Base-by-base conservation (phyloP, 352 stramenopile species). In the Globisporangium splendens region DNA sequence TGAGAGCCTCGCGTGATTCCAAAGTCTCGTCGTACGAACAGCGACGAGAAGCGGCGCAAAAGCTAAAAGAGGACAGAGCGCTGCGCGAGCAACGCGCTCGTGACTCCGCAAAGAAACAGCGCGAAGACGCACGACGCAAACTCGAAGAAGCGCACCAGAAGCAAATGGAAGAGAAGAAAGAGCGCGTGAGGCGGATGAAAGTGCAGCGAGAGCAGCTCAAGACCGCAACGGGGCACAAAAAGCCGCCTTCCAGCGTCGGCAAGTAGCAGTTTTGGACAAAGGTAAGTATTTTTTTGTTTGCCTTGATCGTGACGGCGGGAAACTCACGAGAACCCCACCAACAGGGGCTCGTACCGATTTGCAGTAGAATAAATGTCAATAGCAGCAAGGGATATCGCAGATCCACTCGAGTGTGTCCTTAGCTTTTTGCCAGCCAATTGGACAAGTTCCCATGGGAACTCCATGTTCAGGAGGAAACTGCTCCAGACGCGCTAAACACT, bases 1-100 rank as follows among this genome's bases (percentile, higher is more conserved):
- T 75, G 60, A 55, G 74, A 52, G 20, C 62, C 54, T 46, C 59
- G 54, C 22, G 59, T 15, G 49, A 66, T 54, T 24, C 35, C 42
- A 48, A 68, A 35, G 56, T 52, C 4, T 46, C 59, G 3, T 60
- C 77, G 20, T 88, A 89, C 38, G 83, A 88, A 59, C 73, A 73
- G 41, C 71, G 80, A 17, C 70, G 71, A 57, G 72, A 88, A 50
- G 79, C 76, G 0, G 75, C 78, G 2, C 70, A 75, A n/a, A 89
- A 88, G 53, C 61, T 87, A 14, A 84, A 80, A 52, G 76, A 89
- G 38, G 79, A 90, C n/a, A 89, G 86, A 52, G 83, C 72, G 22
- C 70, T 73, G 46, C 76, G 83, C 17, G 79, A 89, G 41, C 60
- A 88, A 31, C 76, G 75, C 12, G 79, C 71, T 3, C 83, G 79